Evolutionary conservation across 163 green algal genomes (phyloP), one percentile per base, ranked within the genome.

Genomic region (Scenedesmus sp.): DNA sequence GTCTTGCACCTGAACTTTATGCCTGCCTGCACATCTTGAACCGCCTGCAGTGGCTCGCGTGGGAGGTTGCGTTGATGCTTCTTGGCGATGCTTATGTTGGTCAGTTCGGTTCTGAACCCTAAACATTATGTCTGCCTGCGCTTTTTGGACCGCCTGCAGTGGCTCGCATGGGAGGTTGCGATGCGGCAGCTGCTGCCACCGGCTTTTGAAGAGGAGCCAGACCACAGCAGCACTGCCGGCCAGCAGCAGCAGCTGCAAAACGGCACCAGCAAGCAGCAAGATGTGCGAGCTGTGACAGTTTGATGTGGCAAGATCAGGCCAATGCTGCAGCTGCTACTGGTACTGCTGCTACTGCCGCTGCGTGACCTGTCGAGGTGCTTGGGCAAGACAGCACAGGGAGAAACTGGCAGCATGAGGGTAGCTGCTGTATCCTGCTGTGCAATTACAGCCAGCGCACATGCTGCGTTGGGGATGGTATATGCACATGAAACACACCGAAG

Each of bases 131-230:
- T 76, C 2, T 34, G 3, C 26, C 16, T 76, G 5, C 18, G 7
- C 10, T 70, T 18, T 20, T 70, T 76, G n/a, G 13, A 16, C 34
- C 34, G 34, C 52, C 23, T 77, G 83, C 83, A 99, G 91, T 98
- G 98, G 97, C 91, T 99, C 26, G 94, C 94, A 0, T 99, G 96
- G 96, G 97, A 99, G 94, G 12, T 89, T 2, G 88, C 82, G 23
- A 88, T 93, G 82, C 82, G 82, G 16, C 85, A 90, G 62, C 82
- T 95, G 87, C 76, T 91, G 57, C 87, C 87, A 60, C 76, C 87
- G 52, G 87, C 87, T 1, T 23, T 20, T 26, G 74, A 79, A 8
- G 74, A 74, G 34, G 34, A 46, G 34, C 34, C 34, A 46, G 34
- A 46, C 34, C 34, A 46, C 3, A 20, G 15, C 55, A 83, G 70